Evolutionary conservation across 176 grass and related monocot genomes (phyloP).

Genomic region (Carex littledalei): DNA sequence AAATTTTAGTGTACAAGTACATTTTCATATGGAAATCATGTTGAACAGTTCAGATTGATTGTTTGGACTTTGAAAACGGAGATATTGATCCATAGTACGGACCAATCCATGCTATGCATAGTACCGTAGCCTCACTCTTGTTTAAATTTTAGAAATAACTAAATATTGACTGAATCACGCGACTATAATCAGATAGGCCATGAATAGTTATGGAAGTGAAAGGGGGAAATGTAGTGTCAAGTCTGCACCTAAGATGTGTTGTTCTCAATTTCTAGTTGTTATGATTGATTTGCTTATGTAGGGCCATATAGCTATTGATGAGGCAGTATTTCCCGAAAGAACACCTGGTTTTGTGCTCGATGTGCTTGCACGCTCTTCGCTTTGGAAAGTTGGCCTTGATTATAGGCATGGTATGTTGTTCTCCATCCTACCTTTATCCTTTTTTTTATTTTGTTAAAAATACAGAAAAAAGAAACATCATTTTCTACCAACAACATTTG

Average conservation of each 20-base stretch:
- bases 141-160: too few species aligned
- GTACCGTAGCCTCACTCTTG: too few species aligned
- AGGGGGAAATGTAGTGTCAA: neutral
- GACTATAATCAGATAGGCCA: neutral
- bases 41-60: too few species aligned
- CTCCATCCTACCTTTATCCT: neutral
- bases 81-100: too few species aligned
- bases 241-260: neutral
- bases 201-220: neutral
- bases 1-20: too few species aligned
- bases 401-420: constrained; percentile 75
- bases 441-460: neutral
- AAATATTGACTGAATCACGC: neutral
- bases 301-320: constrained; percentile 96
- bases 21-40: too few species aligned
- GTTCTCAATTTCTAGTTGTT: neutral
- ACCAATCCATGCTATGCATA: too few species aligned
- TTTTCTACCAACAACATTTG: neutral
- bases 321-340: constrained; percentile 80
- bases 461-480: neutral
- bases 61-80: too few species aligned
- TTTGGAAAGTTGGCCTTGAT: constrained; percentile 98
- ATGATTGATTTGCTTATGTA: constrained; percentile 24
- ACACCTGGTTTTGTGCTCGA: constrained; percentile 93
- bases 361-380: constrained; percentile 85